Base-by-base conservation (phyloP, 768 basidiomycete species). In the Asterophora parasitica region DNA sequence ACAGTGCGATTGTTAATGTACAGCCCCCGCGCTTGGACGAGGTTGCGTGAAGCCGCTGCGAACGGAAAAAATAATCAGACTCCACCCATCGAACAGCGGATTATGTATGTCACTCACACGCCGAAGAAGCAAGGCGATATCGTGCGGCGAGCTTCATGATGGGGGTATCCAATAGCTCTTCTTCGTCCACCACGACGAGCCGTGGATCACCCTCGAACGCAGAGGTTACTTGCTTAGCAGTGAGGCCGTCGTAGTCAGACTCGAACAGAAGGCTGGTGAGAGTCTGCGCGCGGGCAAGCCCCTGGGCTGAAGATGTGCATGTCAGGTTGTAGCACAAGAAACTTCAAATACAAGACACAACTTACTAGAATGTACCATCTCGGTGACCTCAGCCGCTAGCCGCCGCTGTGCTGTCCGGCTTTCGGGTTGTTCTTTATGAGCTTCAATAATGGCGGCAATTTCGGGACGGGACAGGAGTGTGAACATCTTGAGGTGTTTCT, bases 401-500 rank as follows among this genome's bases (percentile, higher is more conserved):
- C 65, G 65, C n/a, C 68, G 63, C 57, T 80, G 78, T 10, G 76
- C 75, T 11, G 64, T 58, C 31, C 76, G 67, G 51, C 65, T 66
- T 52, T 75, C 74, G 8, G 78, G 77, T 20, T 65, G 53, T 26
- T 43, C 43, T 74, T 77, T 42, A 61, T 96, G 94, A 2, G 68
- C 63, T 8, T 66, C 56, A 61, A 92, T 67, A 4, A 85, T 60
- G 1, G 71, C 66, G 1, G 75, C 64, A 37, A 96, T 83, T 49
- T 78, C 65, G 12, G 75, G 64, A 10, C 77, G 56, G 0, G 85
- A 68, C 26, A 94, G 68, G 34, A 96, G 73, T 2, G 92, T 94
- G 55, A 98, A 89, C 53, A 93, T 67, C 53, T 79, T 85, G 23
- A 98, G 72, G 60, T 91, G 89, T 53, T 73, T 78, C 46, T 79